Evolutionary conservation across 345 rosid species (phyloP).

Genomic region (Citrus medica): DNA sequence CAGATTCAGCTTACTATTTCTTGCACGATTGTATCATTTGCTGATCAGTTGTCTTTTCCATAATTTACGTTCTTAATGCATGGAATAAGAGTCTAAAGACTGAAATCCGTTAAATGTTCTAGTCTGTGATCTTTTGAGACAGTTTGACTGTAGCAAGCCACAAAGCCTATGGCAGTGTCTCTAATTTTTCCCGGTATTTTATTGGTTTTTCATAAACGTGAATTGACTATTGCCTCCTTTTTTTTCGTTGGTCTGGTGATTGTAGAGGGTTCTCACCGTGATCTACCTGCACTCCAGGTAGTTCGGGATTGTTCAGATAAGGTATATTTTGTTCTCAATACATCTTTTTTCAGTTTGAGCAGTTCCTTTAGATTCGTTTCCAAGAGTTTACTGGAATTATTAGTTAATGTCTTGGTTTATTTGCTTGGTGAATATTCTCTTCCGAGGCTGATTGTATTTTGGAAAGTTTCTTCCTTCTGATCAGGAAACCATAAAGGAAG

Average conservation of each 20-base stretch:
- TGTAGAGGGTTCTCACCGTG: conserved; percentile 90
- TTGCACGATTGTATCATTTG: not conserved
- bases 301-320: conserved; percentile 69
- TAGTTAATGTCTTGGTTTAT: not conserved
- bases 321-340: conserved; percentile 33
- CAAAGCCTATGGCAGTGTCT: not conserved
- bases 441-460: not conserved
- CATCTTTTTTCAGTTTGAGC: not conserved
- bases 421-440: not conserved
- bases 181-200: not conserved
- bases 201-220: not conserved
- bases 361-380: not conserved
- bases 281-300: conserved; percentile 72
- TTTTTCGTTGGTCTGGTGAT: not conserved
- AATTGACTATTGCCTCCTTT: not conserved
- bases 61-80: not conserved
- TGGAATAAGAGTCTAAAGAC: not conserved
- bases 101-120: not conserved
- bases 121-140: not conserved
- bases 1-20: conserved; percentile 3
- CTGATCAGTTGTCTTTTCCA: not conserved
- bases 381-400: not conserved
- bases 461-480: not conserved
- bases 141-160: not conserved
- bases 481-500: not conserved